Evolutionary conservation across 2,329 filamentous ascomycete species (phyloP).

Genomic region (Pseudocercospora musae): DNA sequence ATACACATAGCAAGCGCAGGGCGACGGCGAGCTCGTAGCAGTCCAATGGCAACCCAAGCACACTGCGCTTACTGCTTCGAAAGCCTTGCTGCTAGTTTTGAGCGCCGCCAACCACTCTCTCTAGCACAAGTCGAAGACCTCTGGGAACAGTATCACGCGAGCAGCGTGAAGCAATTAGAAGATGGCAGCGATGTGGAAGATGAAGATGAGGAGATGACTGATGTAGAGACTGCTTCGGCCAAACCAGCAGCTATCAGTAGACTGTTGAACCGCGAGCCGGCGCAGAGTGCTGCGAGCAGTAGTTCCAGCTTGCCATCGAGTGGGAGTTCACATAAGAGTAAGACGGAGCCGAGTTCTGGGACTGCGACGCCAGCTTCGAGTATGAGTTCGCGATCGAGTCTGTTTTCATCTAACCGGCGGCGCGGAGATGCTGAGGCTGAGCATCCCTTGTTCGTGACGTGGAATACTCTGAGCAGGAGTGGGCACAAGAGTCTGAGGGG

Average conservation of each 20-base stretch:
- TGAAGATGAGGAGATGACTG: constrained; percentile 29
- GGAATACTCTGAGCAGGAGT: constrained; percentile 69
- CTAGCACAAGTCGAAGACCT: constrained; percentile 68
- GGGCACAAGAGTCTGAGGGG: constrained; percentile 72
- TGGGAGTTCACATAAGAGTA: constrained; percentile 15
- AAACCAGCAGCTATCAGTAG: constrained; percentile 46
- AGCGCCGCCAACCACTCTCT: constrained; percentile 63
- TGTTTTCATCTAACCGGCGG: constrained; percentile 36
- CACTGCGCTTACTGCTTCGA: constrained; percentile 97
- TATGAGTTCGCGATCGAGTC: constrained; percentile 48
- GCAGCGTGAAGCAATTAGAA: constrained; percentile 32
- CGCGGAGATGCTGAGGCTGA: constrained; percentile 26
- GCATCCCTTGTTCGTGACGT: constrained; percentile 87
- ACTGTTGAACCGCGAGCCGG: constrained; percentile 33
- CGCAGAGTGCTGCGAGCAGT: constrained; percentile 24
- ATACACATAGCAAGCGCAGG: neutral
- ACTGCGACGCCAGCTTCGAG: constrained; percentile 36
- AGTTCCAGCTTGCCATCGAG: constrained; percentile 30
- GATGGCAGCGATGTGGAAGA: constrained; percentile 42
- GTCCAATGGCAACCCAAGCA: constrained; percentile 71
- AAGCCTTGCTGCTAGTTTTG: constrained; percentile 70
- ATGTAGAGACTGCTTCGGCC: constrained; percentile 23
- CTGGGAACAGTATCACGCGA: constrained; percentile 55
- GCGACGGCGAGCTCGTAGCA: neutral
- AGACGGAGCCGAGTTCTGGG: constrained; percentile 16